Percentiles rank a stretch among this genome's conserved stretches.
phyloP scores from a whole-genome alignment of 2,329 filamentous ascomycete species.

The Plenodomus lindquistii region DNA sequence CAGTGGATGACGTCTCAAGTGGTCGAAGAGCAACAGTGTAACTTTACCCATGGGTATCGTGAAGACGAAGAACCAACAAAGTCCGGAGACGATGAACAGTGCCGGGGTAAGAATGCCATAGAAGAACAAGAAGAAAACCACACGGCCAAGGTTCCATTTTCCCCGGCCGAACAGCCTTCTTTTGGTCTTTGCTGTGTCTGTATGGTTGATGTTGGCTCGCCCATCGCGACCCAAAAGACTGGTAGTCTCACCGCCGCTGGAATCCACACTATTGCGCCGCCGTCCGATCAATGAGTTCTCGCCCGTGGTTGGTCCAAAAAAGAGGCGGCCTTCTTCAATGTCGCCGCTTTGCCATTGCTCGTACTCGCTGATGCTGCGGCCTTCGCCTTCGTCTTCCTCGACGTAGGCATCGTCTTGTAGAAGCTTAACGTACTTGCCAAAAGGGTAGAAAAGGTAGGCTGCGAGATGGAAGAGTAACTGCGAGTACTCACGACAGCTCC shows the following conservation, averaged over 20 bases:
- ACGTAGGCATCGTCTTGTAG: conserved; percentile 93
- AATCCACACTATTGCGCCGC: conserved; percentile 86
- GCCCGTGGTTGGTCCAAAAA: conserved; percentile 81
- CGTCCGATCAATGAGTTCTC: conserved; percentile 79
- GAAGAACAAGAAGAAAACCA: conserved; percentile 96
- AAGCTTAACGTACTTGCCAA: conserved; percentile 92
- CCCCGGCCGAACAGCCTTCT: conserved; percentile 90
- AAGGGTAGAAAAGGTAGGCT: conserved; percentile 90
- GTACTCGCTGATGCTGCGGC: conserved; percentile 96
- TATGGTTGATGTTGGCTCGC: conserved; percentile 51
- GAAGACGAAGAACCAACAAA: conserved; percentile 97
- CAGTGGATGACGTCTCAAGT: conserved; percentile 88
- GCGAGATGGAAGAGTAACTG: conserved; percentile 81
- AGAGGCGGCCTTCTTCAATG: conserved; percentile 90
- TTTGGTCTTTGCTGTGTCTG: conserved; percentile 60
- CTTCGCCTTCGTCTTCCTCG: conserved; percentile 93
- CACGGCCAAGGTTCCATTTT: conserved; percentile 90
- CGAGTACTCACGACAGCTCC: conserved; percentile 84
- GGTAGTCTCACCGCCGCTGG: conserved; percentile 82
- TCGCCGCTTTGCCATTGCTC: conserved; percentile 99
- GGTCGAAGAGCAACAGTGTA: conserved; percentile 84
- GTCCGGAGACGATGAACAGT: conserved; percentile 79
- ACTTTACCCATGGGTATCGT: conserved; percentile 98
- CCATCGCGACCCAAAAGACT: conserved; percentile 76
- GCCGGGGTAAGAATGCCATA: conserved; percentile 88